Percentiles rank a stretch among this genome's conserved stretches.
phyloP scores from a whole-genome alignment of 2,329 filamentous ascomycete species.

The Aureobasidium sp. region DNA sequence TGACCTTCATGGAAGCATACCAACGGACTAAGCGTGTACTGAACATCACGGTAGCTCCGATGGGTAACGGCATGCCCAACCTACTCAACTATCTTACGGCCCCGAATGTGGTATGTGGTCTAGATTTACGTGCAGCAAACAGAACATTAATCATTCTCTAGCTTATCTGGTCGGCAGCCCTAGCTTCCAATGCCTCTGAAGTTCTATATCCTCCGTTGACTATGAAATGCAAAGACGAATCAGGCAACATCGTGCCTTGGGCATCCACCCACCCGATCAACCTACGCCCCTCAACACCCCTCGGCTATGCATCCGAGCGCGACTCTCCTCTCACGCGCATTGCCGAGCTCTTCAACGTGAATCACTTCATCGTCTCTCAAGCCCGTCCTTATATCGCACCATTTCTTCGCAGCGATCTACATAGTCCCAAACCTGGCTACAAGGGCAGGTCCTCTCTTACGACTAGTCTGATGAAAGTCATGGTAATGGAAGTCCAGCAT shows the following conservation, averaged over 20 bases:
- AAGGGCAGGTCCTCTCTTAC: slow-evolving; percentile 53
- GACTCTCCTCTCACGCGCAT: slow-evolving; percentile 64
- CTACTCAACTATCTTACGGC: slow-evolving; percentile 88
- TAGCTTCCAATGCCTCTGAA: slow-evolving; percentile 64
- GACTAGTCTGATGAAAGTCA: slow-evolving; percentile 34
- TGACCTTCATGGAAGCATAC: slow-evolving; percentile 92
- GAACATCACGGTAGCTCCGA: slow-evolving; percentile 82
- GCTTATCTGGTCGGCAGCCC: slow-evolving; percentile 73
- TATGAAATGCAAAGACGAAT: slow-evolving; percentile 71
- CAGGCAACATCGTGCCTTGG: slow-evolving; percentile 69
- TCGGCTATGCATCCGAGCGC: slow-evolving; percentile 56
- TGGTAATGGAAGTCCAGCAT: slow-evolving; percentile 72
- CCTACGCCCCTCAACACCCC: slow-evolving; percentile 62
- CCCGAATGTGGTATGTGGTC: slow-evolving; percentile 71
- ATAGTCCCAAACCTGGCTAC: slow-evolving; percentile 59
- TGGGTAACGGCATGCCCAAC: slow-evolving; percentile 69
- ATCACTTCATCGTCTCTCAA: slow-evolving; percentile 92
- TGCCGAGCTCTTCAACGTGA: slow-evolving; percentile 81
- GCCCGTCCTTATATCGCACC: slow-evolving; percentile 84
- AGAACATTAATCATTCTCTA: slow-evolving; percentile 27
- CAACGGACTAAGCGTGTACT: slow-evolving; percentile 75
- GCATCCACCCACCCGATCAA: slow-evolving; percentile 52
- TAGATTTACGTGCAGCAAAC: neutral
- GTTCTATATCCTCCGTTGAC: slow-evolving; percentile 60
- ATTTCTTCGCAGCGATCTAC: slow-evolving; percentile 73